These are phyloP conservation scores for Micractinium conductrix DNA, from an alignment of 139 green algal genomes.

Conservation along the genomic window DNA sequence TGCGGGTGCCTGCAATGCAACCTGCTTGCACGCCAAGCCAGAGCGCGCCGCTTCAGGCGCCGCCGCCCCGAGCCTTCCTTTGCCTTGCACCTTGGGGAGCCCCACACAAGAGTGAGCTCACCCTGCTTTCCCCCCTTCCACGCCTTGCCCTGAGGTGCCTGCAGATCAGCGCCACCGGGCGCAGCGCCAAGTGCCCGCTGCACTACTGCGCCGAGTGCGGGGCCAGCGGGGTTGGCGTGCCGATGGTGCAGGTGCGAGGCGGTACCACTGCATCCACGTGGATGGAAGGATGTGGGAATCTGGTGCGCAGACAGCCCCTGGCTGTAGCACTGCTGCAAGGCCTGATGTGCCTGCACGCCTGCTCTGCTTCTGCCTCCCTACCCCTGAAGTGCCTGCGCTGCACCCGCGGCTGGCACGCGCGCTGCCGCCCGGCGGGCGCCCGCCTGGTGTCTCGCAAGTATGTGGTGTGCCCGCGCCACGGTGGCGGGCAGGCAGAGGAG, in stretches of 20 bases:
- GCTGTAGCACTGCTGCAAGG: background rate
- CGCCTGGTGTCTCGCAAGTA: slow-evolving; percentile 38
- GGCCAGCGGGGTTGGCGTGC: slow-evolving; percentile 43
- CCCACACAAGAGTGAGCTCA: too few relatives aligned
- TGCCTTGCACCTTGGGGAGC: too few relatives aligned
- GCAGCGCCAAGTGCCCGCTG: slow-evolving; percentile 43
- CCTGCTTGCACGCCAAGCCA: too few relatives aligned
- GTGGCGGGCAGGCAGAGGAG: background rate
- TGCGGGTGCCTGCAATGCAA: too few relatives aligned
- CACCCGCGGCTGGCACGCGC: slow-evolving; percentile 47
- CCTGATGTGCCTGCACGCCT: background rate
- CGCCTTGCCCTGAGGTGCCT: background rate
- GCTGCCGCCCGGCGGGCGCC: slow-evolving; percentile 19
- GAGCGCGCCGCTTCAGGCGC: too few relatives aligned
- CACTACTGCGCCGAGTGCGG: slow-evolving; percentile 56
- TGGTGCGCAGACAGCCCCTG: background rate
- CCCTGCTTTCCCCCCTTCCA: background rate
- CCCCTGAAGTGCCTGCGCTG: slow-evolving; percentile 48
- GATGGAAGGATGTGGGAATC: background rate
- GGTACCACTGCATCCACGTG: background rate
- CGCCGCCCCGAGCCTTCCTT: too few relatives aligned
- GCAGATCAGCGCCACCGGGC: background rate
- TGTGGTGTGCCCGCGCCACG: slow-evolving; percentile 32
- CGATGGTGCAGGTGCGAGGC: slow-evolving; percentile 38
- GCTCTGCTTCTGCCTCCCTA: background rate